A percentile compares a stretch with the other conserved stretches of the same genome.
Evolutionary conservation across 1,139 yeast species (phyloP).

Genomic region (Dujonia santamariae): DNA sequence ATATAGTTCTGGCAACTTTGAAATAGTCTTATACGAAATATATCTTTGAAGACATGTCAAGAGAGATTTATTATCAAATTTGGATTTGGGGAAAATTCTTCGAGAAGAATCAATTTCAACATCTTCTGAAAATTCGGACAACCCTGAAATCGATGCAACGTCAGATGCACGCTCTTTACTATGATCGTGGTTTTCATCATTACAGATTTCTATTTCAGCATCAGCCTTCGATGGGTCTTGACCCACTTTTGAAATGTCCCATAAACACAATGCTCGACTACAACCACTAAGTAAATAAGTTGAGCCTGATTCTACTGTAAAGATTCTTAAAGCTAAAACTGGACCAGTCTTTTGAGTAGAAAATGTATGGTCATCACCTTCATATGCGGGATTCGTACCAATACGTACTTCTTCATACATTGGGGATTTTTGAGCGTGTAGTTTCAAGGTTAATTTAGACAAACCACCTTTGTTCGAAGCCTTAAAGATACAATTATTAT

Average conservation of each 20-base stretch:
- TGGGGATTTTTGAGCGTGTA: conserved; percentile 10
- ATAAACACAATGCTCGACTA: conserved; percentile 29
- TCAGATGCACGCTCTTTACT: neutral
- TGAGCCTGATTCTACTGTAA: conserved; percentile 16
- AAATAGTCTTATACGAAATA: conserved; percentile 73
- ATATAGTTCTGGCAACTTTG: conserved; percentile 62
- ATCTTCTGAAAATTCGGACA: conserved; percentile 1
- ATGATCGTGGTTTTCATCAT: neutral
- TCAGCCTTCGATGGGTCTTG: too few relatives aligned
- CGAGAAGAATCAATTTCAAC: neutral
- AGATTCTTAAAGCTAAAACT: conserved; percentile 29
- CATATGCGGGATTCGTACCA: neutral
- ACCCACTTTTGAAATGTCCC: conserved; percentile 32
- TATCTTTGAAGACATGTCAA: conserved; percentile 58
- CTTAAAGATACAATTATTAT: conserved; percentile 50
- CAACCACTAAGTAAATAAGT: conserved; percentile 40
- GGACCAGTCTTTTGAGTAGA: conserved; percentile 9
- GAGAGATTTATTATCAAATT: conserved; percentile 53
- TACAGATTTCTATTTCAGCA: neutral
- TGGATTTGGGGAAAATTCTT: neutral
- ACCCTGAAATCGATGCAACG: neutral
- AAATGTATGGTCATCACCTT: neutral
- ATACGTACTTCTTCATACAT: conserved; percentile 8
- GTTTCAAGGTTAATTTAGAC: conserved; percentile 48
- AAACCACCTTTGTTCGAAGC: conserved; percentile 55